A percentile compares a stretch with the other conserved stretches of the same genome.
Evolutionary conservation across 768 basidiomycete genomes (phyloP).

Genomic region (Phaeolepiota aurea): DNA sequence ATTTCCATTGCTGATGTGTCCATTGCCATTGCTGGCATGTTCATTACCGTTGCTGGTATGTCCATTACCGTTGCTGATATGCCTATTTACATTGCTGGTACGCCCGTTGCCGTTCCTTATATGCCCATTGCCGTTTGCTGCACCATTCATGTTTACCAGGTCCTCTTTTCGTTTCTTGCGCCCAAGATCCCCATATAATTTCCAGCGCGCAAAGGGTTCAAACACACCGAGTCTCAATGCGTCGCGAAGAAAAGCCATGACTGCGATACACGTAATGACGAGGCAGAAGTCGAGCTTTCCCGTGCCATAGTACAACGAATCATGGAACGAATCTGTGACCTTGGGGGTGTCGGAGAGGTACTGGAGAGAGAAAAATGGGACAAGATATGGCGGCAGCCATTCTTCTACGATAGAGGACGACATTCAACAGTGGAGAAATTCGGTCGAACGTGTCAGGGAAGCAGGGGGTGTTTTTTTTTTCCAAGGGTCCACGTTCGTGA

Average conservation of each 20-base stretch:
- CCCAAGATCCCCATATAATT: constrained; percentile 49
- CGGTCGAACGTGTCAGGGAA: not conserved
- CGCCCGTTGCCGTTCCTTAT: constrained; percentile 19
- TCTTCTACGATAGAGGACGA: constrained; percentile 7
- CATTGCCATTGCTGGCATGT: constrained; percentile 15
- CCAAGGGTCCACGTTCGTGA: constrained; percentile 11
- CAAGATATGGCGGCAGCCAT: constrained; percentile 44
- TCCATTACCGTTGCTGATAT: constrained; percentile 20
- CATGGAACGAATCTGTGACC: constrained; percentile 62
- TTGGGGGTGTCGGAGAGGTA: constrained; percentile 51
- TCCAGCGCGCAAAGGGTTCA: constrained; percentile 76
- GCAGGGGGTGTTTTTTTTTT: not conserved
- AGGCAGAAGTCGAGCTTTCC: constrained; percentile 77
- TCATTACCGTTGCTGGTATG: constrained; percentile 15
- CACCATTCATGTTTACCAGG: constrained; percentile 11
- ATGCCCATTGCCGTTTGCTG: constrained; percentile 11
- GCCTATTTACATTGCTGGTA: constrained; percentile 11
- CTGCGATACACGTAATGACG: constrained; percentile 71
- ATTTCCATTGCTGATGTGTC: constrained; percentile 19
- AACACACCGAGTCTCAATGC: constrained; percentile 62
- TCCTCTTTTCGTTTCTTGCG: constrained; percentile 15
- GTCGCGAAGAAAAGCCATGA: constrained; percentile 87
- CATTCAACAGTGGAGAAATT: not conserved
- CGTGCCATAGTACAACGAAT: constrained; percentile 60
- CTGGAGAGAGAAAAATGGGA: constrained; percentile 69